Evolutionary conservation across 2,329 filamentous ascomycete species (phyloP).

Genomic region (Teratosphaeria gauchensis): DNA sequence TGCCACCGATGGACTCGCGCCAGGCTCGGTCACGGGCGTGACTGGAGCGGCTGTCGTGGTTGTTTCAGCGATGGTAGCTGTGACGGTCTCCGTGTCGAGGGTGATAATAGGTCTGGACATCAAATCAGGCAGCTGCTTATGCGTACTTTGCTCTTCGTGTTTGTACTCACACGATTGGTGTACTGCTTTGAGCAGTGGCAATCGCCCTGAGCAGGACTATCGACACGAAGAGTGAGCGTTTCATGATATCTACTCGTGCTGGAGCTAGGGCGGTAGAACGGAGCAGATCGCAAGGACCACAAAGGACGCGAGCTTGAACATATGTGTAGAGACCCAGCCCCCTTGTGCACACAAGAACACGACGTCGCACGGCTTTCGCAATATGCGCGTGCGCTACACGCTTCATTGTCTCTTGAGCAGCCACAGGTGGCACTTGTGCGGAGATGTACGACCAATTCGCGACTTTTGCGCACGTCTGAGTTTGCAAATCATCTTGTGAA

Average conservation of each 20-base stretch:
- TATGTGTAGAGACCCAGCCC: not conserved
- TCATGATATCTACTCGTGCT: not conserved
- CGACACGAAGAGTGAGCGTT: not conserved
- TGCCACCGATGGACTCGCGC: not conserved
- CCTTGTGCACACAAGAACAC: not conserved
- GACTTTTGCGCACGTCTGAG: not conserved
- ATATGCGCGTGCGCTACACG: not conserved
- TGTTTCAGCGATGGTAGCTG: not conserved
- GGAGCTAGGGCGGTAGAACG: not conserved
- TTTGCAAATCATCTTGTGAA: not conserved
- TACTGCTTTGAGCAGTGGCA: not conserved
- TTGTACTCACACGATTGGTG: not conserved
- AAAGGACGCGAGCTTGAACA: not conserved
- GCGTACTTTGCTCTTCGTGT: not conserved
- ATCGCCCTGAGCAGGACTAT: not conserved
- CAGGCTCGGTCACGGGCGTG: not conserved
- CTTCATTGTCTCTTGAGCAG: not conserved
- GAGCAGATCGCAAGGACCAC: not conserved
- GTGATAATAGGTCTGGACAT: constrained; percentile 3
- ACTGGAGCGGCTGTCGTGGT: not conserved
- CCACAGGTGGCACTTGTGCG: not conserved
- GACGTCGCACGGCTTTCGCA: not conserved
- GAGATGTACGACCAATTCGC: not conserved
- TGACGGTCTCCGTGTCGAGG: not conserved
- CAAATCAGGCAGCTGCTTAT: not conserved